A percentile compares a stretch with the other conserved stretches of the same genome.
Evolutionary conservation across 2,329 filamentous ascomycete genomes (phyloP).

Genomic region (Penicillium sp.): DNA sequence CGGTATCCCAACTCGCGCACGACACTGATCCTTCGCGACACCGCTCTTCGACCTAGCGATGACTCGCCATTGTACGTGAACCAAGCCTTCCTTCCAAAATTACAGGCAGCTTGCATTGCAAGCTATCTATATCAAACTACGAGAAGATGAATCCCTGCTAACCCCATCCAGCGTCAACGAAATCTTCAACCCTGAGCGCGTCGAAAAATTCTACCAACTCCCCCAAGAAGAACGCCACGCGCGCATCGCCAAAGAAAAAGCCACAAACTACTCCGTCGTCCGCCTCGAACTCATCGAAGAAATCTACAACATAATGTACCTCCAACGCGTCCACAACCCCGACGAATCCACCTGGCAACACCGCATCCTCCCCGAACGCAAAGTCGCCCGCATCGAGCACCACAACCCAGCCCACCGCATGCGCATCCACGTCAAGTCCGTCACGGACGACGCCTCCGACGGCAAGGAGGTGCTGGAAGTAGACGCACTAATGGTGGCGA

Average conservation of each 20-base stretch:
- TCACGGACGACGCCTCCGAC: constrained; percentile 40
- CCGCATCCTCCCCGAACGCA: constrained; percentile 73
- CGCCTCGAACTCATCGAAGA: constrained; percentile 87
- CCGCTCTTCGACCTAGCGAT: constrained; percentile 86
- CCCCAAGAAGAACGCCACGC: constrained; percentile 66
- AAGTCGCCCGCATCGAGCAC: constrained; percentile 66
- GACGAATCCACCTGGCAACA: constrained; percentile 81
- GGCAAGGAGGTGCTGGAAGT: constrained; percentile 71
- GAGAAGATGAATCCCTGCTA: not conserved
- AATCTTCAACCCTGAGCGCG: constrained; percentile 88
- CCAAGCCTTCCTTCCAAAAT: not conserved
- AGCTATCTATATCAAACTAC: not conserved
- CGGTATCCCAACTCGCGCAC: constrained; percentile 83
- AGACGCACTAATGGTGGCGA: constrained; percentile 83
- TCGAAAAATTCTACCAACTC: constrained; percentile 76
- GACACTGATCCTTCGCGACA: constrained; percentile 77
- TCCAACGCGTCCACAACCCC: constrained; percentile 74
- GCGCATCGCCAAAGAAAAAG: constrained; percentile 71
- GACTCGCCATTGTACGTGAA: constrained; percentile 86
- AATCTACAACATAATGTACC: constrained; percentile 86
- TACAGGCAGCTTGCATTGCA: too few relatives aligned
- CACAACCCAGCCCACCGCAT: constrained; percentile 61
- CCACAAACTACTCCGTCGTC: constrained; percentile 94
- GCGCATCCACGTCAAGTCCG: constrained; percentile 64
- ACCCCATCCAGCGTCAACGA: constrained; percentile 76